These are phyloP conservation scores for Arachis monticola DNA, from an alignment of 331 rosid genomes.

Conservation along the genomic window DNA sequence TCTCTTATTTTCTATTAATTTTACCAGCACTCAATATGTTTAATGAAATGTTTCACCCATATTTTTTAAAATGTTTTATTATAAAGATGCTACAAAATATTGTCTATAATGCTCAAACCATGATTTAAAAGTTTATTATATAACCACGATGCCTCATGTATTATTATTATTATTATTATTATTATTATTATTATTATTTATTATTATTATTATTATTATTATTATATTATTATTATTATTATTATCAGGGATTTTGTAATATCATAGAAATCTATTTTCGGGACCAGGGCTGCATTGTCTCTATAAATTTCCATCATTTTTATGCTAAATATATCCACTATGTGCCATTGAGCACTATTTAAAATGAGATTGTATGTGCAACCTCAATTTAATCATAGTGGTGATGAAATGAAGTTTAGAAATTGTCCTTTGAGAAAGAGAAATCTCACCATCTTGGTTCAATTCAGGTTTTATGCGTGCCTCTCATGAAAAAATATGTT, in stretches of 20 bases:
- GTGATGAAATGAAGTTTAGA: not conserved
- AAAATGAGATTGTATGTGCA: slow-evolving; percentile 18
- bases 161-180: too few relatives aligned
- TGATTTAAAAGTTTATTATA: too few relatives aligned
- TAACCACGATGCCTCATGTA: not conserved
- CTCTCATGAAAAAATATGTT: not conserved
- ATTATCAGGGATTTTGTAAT: too few relatives aligned
- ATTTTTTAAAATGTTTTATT: too few relatives aligned
- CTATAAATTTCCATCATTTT: not conserved
- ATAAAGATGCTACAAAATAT: not conserved
- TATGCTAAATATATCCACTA: too few relatives aligned
- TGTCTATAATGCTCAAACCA: not conserved
- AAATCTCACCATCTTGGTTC: not conserved
- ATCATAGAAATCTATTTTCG: not conserved
- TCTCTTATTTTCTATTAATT: too few relatives aligned
- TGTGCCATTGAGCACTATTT: not conserved
- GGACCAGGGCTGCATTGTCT: not conserved
- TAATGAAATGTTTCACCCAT: too few relatives aligned
- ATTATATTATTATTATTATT: too few relatives aligned
- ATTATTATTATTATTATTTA: too few relatives aligned
- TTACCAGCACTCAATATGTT: too few relatives aligned
- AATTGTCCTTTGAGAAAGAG: not conserved
- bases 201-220: too few relatives aligned
- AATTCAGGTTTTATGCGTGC: slow-evolving; percentile 21
- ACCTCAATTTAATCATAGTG: not conserved